Base-by-base conservation (phyloP, 1,284 basidiomycete species). In the Inonotus obliquus region DNA sequence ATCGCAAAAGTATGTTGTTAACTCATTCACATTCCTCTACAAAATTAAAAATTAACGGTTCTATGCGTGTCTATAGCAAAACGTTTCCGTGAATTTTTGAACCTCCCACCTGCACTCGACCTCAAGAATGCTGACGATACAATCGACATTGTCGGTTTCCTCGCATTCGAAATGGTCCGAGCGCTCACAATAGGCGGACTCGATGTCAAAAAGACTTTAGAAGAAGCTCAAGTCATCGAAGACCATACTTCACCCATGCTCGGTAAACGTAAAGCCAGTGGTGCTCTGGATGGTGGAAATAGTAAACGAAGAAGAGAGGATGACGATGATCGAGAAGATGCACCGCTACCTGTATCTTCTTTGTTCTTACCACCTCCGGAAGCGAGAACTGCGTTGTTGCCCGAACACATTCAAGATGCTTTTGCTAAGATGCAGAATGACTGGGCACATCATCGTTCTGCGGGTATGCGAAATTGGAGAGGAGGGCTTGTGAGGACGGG, bases 161-260 rank as follows among this genome's bases (percentile, higher is more conserved):
- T 98, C 32, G 91, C 94, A 0, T 98, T 97, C 74, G 96, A 98
- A 74, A 96, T 97, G 86, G 96, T 98, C 37, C 86, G 95, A 45
- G 92, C 92, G 2, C 81, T 98, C 41, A 96, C 94, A 4, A 81
- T 95, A 48, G 91, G 91, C 1, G 94, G 92, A 0, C 80, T 94
- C 25, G 85, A 89, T 39, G 88, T 96, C 65, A 92, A 92, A 74
- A 86, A 84, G 67, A 81, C 85, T 1, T 77, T 91, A 19, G 91
- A 92, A 71, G 89, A 92, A 64, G 82, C 86, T 1, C 81, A 83
- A 67, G 72, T 89, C 21, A 80, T 83, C 9, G 87, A 87, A 49
- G 85, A 86, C 63, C 88, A 84, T 63, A 75, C 73, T 4, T 69
- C 72, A 4, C 84, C 86, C 2, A 71, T 84, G 0, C 78, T 86